Evolutionary conservation across 1,139 yeast species (phyloP), one percentile per base, ranked within the genome.

Genomic region (Taphrina flavorubra): DNA sequence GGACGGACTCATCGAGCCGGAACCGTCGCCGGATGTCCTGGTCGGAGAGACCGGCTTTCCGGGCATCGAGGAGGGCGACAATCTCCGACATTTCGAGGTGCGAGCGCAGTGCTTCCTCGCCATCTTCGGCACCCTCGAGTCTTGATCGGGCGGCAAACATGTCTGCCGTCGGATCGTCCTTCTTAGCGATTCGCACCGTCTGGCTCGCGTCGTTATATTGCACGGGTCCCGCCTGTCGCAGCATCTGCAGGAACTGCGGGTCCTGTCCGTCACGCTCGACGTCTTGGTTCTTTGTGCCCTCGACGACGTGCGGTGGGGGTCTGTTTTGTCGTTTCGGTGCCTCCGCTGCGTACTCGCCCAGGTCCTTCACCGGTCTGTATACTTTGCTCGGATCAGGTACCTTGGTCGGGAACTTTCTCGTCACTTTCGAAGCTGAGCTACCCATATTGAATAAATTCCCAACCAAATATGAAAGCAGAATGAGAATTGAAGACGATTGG

Each of bases 31-130:
- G 34, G 37, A 63, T 25, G 18, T 42, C 61, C 36, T 16, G 18
- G 10, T 63, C 67, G 18, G 31, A 8, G 16, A 57, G 46, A 20
- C 67, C 67, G 2, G 59, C 53, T 47, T 63, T 63, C 4, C 67
- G 51, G 11, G 61, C 61, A 42, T 63, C 67, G 51, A 63, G 34
- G n/a, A 63, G 13, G 20, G 55, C 61, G 10, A 55, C 36, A 14
- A 63, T 44, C 11, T 63, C 67, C 2, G 67, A 63, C 67, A 63
- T 63, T 36, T 63, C 67, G 18, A 63, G 67, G 25, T 44, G 40
- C 16, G 47, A 18, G 10, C 67, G 53, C 16, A 44, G 55, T 6
- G 59, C 39, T 13, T 53, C 44, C 18, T 53, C 44, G 25, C 47
- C 51, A n/a, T 25, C 67, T 2, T 25, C 31, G 39, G 55, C 61